Evolutionary conservation across 192 early-diverging fungal genomes (phyloP).

Genomic region (Linderina pennispora): DNA sequence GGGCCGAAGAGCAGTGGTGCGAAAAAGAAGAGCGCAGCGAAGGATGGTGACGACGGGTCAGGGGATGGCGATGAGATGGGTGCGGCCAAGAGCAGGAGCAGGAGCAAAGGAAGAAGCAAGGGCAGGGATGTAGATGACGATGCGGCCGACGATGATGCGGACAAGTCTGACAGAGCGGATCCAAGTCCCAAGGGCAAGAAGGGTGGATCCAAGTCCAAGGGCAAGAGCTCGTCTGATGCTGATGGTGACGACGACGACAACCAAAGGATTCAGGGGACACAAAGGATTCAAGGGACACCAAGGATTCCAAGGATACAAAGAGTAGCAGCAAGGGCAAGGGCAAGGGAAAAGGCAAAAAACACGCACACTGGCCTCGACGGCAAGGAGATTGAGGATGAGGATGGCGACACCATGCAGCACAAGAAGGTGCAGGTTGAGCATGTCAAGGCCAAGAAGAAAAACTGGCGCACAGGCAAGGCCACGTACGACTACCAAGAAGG

Average conservation of each 20-base stretch:
- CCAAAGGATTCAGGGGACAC: not conserved
- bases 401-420: slow-evolving; percentile 9
- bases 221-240: not conserved
- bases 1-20: not conserved
- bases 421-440: slow-evolving; percentile 35
- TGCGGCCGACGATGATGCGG: not conserved
- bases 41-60: slow-evolving; percentile 5
- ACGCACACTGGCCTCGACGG: slow-evolving; percentile 43
- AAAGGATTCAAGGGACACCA: slow-evolving; percentile 3
- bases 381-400: slow-evolving; percentile 31
- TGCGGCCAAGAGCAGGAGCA: slow-evolving; percentile 3
- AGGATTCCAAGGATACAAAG: slow-evolving; percentile 5
- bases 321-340: slow-evolving; percentile 7
- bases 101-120: not conserved
- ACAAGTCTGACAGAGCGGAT: not conserved
- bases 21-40: not conserved
- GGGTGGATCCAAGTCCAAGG: not conserved
- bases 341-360: slow-evolving; percentile 24
- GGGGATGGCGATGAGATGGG: slow-evolving; percentile 1
- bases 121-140: not conserved
- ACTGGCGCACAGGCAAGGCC: slow-evolving; percentile 40
- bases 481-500: slow-evolving; percentile 37
- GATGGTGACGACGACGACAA: slow-evolving; percentile 5
- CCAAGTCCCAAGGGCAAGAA: slow-evolving; percentile 7
- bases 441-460: slow-evolving; percentile 29